A percentile compares a stretch with the other conserved stretches of the same genome.
Evolutionary conservation across 176 grass and related monocot species (phyloP).

Genomic region (Ampelocalamus luodianensis): DNA sequence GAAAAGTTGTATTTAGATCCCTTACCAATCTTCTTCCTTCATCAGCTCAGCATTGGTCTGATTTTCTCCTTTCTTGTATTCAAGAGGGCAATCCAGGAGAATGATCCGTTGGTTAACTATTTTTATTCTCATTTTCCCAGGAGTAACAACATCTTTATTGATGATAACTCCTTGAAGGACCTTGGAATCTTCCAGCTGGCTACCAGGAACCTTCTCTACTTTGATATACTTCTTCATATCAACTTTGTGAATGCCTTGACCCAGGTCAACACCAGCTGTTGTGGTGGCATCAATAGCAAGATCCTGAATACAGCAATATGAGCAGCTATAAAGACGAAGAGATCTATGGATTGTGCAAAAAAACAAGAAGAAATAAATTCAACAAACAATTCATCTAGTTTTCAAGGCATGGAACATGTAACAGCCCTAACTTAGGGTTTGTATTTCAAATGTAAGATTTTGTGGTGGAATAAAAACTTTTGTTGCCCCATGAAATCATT

Average conservation of each 20-base stretch:
- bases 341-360: too few relatives aligned
- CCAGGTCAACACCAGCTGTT: slow-evolving; percentile 87
- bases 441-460: too few relatives aligned
- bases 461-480: too few relatives aligned
- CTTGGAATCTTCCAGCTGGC: slow-evolving; percentile 85
- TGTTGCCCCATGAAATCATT: too few relatives aligned
- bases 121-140: slow-evolving; percentile 92
- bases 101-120: slow-evolving; percentile 91
- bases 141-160: slow-evolving; percentile 96
- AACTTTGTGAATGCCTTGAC: slow-evolving; percentile 89
- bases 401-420: too few relatives aligned
- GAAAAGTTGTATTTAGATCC: not conserved
- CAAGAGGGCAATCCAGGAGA: slow-evolving; percentile 83
- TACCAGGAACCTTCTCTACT: slow-evolving; percentile 95
- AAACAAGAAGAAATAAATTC: too few relatives aligned
- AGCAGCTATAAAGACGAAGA: not conserved
- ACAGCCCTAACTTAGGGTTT: too few relatives aligned
- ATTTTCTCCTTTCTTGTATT: slow-evolving; percentile 99
- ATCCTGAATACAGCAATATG: slow-evolving; percentile 59
- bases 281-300: slow-evolving; percentile 95
- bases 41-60: slow-evolving; percentile 93
- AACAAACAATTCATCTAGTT: too few relatives aligned
- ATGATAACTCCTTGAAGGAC: slow-evolving; percentile 95
- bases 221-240: slow-evolving; percentile 99
- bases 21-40: slow-evolving; percentile 98